phyloP scores from a whole-genome alignment of 345 rosid species.

The Jatropha curcas region DNA sequence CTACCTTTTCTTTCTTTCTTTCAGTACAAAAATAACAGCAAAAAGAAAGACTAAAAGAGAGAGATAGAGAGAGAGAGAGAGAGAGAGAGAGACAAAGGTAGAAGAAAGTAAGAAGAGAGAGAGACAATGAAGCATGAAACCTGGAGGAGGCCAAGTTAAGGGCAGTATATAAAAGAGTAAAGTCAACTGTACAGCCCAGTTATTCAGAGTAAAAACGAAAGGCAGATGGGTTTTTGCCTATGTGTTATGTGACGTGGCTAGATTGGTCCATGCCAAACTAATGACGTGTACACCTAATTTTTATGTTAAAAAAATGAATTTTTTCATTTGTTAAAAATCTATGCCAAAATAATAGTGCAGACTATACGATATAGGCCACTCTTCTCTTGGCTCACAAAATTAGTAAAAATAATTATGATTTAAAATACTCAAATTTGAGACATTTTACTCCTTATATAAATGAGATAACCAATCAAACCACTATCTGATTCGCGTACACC shows the following conservation, averaged over 20 bases:
- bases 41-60: neutral
- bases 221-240: neutral
- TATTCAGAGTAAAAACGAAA: neutral
- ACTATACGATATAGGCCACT: too few relatives aligned
- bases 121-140: neutral
- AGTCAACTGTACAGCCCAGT: conserved; percentile 10
- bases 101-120: neutral
- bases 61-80: neutral
- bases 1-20: too few relatives aligned
- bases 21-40: neutral
- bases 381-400: too few relatives aligned
- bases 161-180: neutral
- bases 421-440: too few relatives aligned
- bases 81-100: neutral
- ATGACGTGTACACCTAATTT: conserved; percentile 13
- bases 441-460: too few relatives aligned
- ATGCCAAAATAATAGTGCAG: too few relatives aligned
- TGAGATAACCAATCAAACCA: too few relatives aligned
- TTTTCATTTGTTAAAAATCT: neutral
- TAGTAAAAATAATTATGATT: too few relatives aligned
- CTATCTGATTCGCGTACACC: too few relatives aligned
- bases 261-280: conserved; percentile 21
- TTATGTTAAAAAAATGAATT: neutral
- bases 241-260: conserved; percentile 17
- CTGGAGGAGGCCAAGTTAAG: neutral